Evolutionary conservation across 768 basidiomycete species (phyloP).

Genomic region (Coprinopsis marcescibilis): DNA sequence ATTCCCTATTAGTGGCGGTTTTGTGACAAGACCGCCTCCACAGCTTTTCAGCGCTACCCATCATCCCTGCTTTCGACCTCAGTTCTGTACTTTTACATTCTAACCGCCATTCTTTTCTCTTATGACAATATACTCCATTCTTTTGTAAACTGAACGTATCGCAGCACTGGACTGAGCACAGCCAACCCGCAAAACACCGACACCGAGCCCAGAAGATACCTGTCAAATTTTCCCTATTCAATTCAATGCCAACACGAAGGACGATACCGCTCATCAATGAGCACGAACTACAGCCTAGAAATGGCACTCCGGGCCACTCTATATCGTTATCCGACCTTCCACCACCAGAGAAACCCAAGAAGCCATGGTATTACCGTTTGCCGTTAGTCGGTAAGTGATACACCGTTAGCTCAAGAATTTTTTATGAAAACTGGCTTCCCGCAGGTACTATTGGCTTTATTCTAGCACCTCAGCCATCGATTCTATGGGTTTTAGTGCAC

Average conservation of each 20-base stretch:
- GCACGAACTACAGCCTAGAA: conserved; percentile 7
- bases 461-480: conserved; percentile 69
- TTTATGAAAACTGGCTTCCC: conserved; percentile 1
- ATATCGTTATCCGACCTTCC: background rate
- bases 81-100: background rate
- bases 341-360: conserved; percentile 16
- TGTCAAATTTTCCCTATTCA: background rate
- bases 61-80: background rate
- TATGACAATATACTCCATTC: background rate
- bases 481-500: conserved; percentile 59
- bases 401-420: background rate
- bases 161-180: no score
- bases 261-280: conserved; percentile 5
- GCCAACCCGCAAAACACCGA: no score
- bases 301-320: background rate
- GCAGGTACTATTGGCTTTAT: conserved; percentile 47
- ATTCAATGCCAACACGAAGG: conserved; percentile 3
- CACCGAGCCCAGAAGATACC: background rate
- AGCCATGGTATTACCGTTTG: conserved; percentile 52
- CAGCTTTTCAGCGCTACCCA: no score
- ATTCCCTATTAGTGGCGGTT: no score
- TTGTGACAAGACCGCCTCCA: no score
- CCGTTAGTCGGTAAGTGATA: conserved; percentile 48
- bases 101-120: background rate
- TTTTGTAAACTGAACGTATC: background rate